Base-by-base conservation (phyloP, 1,284 basidiomycete genomes). In the Caloboletus firmus region DNA sequence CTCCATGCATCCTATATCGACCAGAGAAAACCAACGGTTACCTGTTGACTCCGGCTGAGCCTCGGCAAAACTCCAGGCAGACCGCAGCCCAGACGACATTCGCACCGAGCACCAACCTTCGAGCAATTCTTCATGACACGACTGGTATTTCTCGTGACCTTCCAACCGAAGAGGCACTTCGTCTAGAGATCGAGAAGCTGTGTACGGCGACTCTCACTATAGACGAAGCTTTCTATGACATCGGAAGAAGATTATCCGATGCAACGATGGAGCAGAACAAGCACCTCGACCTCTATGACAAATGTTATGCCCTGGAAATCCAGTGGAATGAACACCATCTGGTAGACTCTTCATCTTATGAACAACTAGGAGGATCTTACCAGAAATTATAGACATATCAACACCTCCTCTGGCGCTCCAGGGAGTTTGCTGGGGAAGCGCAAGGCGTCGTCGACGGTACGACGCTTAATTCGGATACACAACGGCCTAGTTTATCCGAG, bases 341-440 rank as follows among this genome's bases (percentile, higher is more conserved):
- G 10, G 61, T 62, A 35, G 6, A 46, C 1, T 17, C 15, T 8
- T 30, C 18, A 20, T 36, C 17, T n/a, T 2, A 5, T 2, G 11
- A 18, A 15, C 4, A 11, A 1, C n/a, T 8, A 7, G 4, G 3
- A 15, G 15, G 12, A 18, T 45, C 39, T 51, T 28, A 59, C 15
- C 4, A 1, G 39, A 34, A 22, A 17, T 5, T 24, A 13, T 20
- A 64, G 61, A 59, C 51, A 0, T 63, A 63, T 42, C 44, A 51
- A 42, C 3, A 24, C 9, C 61, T 66, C 26, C 36, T 66, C 17
- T 66, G 62, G 59, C 55, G 45, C 12, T 63, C 62, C n/a, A 55
- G 63, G 44, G 51, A 59, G 5, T 61, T 61, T 44, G 63, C 62
- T 40, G 62, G 55, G 7, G 48, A 66, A 35, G 61, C 62, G 8